Conservation (phyloP, 352 stramenopile species). For the Phytophthora idaei region DNA sequence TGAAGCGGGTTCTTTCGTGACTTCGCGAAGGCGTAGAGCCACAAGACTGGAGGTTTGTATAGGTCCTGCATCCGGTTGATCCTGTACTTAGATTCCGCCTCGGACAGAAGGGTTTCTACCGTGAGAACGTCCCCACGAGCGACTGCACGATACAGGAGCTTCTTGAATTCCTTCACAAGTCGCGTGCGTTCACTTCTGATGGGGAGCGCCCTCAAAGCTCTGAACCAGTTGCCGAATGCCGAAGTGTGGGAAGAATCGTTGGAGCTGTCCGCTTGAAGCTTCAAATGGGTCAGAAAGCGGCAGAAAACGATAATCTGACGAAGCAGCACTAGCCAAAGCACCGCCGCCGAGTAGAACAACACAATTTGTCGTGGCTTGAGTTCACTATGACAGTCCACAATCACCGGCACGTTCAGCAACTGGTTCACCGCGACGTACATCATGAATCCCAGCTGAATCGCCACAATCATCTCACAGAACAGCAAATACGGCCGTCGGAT, state of each 20-base stretch:
- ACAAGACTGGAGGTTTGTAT: slow-evolving; percentile 58
- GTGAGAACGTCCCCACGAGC: slow-evolving; percentile 50
- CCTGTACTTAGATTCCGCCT: slow-evolving; percentile 38
- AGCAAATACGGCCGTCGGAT: slow-evolving; percentile 69
- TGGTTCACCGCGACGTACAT: slow-evolving; percentile 59
- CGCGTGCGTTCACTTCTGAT: slow-evolving; percentile 30
- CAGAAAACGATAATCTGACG: slow-evolving; percentile 75
- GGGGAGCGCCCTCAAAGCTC: slow-evolving; percentile 42
- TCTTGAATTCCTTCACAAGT: slow-evolving; percentile 61
- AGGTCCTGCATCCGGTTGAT: slow-evolving; percentile 45
- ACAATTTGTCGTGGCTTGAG: slow-evolving; percentile 42
- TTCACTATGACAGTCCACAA: slow-evolving; percentile 48
- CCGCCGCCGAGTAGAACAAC: slow-evolving; percentile 64
- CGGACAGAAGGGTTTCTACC: slow-evolving; percentile 48
- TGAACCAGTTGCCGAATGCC: slow-evolving; percentile 50
- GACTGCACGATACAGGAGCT: slow-evolving; percentile 66
- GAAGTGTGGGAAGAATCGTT: slow-evolving; percentile 78
- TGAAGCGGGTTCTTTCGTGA: slow-evolving; percentile 83
- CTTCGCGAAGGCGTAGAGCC: slow-evolving; percentile 65
- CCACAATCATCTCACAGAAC: slow-evolving; percentile 70
- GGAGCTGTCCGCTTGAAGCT: slow-evolving; percentile 67
- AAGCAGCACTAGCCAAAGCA: slow-evolving; percentile 63
- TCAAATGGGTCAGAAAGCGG: slow-evolving; percentile 75
- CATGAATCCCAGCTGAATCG: slow-evolving; percentile 58
- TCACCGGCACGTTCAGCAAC: slow-evolving; percentile 49